A percentile compares a stretch with the other conserved stretches of the same genome.
phyloP scores from a whole-genome alignment of 148 eudicot genomes.

The Pharnaceum exiguum region DNA sequence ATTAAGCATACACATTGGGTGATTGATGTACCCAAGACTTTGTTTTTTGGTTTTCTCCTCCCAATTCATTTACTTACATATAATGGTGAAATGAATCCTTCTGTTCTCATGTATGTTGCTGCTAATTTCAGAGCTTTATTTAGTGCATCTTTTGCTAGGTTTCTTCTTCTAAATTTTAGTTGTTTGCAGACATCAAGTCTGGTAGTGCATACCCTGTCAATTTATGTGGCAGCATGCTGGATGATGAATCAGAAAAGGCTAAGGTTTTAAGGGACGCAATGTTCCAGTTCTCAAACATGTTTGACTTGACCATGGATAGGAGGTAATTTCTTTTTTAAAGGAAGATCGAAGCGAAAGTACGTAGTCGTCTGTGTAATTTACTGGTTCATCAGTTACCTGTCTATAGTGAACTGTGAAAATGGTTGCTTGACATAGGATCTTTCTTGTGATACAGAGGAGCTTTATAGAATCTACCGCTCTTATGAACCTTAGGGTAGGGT shows the following conservation, averaged over 20 bases:
- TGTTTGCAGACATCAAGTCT: constrained; percentile 51
- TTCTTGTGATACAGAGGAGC: no score
- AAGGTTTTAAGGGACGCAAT: constrained; percentile 46
- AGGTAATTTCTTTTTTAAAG: constrained; percentile 36
- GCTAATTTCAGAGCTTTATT: not conserved
- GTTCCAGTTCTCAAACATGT: constrained; percentile 38
- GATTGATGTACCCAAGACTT: not conserved
- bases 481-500: no score
- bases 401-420: not conserved
- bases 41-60: not conserved
- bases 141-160: not conserved
- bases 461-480: no score
- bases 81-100: not conserved
- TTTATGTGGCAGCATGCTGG: constrained; percentile 17
- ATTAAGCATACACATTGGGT: not conserved
- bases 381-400: no score
- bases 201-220: constrained; percentile 16
- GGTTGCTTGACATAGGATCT: no score
- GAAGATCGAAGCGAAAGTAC: not conserved
- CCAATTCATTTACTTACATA: not conserved
- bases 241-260: constrained; percentile 30
- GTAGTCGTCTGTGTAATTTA: not conserved
- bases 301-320: constrained; percentile 36
- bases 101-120: not conserved
- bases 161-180: not conserved